Evolutionary conservation across 2,329 filamentous ascomycete genomes (phyloP).

Genomic region (Sphaerostilbella broomeana): DNA sequence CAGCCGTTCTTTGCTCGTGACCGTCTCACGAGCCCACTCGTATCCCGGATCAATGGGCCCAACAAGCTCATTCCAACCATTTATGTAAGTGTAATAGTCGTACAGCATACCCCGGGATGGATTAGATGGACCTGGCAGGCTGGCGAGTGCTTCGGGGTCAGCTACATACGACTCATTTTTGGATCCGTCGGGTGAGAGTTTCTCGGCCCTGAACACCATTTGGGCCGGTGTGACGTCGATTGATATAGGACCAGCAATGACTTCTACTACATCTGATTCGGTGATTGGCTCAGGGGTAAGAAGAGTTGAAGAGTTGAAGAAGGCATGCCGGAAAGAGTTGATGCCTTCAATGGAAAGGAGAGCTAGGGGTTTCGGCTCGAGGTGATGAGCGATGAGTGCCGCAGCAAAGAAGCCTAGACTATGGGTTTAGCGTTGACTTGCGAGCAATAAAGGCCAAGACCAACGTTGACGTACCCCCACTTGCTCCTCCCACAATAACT

Average conservation of each 20-base stretch:
- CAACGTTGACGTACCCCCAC: conserved; percentile 25
- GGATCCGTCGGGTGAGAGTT: conserved; percentile 22
- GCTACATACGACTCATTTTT: no score
- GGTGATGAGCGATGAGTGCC: conserved; percentile 23
- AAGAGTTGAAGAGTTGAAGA: conserved; percentile 30
- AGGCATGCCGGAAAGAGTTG: conserved; percentile 29
- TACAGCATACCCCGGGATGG: conserved; percentile 23
- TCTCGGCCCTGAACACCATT: conserved; percentile 21
- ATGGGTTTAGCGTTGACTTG: not conserved
- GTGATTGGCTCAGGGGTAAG: conserved; percentile 22
- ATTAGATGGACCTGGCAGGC: not conserved
- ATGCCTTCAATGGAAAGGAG: conserved; percentile 31
- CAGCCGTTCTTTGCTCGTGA: conserved; percentile 12
- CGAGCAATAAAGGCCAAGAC: no score
- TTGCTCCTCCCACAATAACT: conserved; percentile 29
- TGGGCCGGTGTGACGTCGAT: conserved; percentile 15
- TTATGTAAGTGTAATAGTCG: conserved; percentile 29
- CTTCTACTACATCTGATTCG: conserved; percentile 19
- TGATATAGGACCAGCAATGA: conserved; percentile 19
- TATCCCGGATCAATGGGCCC: conserved; percentile 26
- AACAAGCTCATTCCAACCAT: conserved; percentile 23
- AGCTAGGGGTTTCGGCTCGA: conserved; percentile 24
- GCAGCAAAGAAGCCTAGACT: conserved; percentile 28
- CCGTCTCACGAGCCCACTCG: conserved; percentile 21
- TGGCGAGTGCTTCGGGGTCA: no score